These are phyloP conservation scores for Picea mariana DNA, from an alignment of 83 land plant species.

Conservation along the genomic window DNA sequence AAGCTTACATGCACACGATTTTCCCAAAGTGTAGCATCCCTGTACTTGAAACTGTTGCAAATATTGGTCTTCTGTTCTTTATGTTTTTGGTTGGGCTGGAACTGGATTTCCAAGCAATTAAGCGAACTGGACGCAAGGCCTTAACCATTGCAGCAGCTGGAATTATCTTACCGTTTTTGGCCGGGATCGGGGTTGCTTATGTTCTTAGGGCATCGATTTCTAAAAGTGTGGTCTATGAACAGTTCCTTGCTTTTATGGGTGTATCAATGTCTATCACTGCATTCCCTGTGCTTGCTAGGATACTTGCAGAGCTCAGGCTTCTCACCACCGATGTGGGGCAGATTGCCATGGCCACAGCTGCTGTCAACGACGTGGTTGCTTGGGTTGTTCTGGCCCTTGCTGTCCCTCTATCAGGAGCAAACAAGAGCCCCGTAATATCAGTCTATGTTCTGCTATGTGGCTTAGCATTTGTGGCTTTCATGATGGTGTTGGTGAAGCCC, in stretches of 20 bases:
- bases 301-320: conserved; percentile 80
- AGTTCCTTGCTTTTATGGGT: conserved; percentile 83
- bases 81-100: conserved; percentile 78
- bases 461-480: conserved; percentile 28
- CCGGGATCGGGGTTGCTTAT: conserved; percentile 68
- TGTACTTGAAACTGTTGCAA: conserved; percentile 68
- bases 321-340: conserved; percentile 75
- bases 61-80: conserved; percentile 72
- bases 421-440: conserved; percentile 40
- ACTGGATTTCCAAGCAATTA: conserved; percentile 47
- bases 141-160: conserved; percentile 68
- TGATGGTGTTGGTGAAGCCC: conserved; percentile 32
- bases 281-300: conserved; percentile 79
- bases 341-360: conserved; percentile 85
- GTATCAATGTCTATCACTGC: conserved; percentile 86
- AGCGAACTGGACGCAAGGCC: conserved; percentile 56
- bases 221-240: conserved; percentile 26
- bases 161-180: conserved; percentile 57
- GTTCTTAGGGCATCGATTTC: conserved; percentile 51
- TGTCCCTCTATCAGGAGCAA: conserved; percentile 60
- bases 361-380: conserved; percentile 78
- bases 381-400: conserved; percentile 76
- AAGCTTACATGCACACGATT: conserved; percentile 30
- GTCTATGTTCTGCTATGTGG: conserved; percentile 65
- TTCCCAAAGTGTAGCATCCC: conserved; percentile 56